A percentile compares a stretch with the other conserved stretches of the same genome.
Evolutionary conservation across 2,329 filamentous ascomycete species (phyloP).

Genomic region (Fusarium lateritium): DNA sequence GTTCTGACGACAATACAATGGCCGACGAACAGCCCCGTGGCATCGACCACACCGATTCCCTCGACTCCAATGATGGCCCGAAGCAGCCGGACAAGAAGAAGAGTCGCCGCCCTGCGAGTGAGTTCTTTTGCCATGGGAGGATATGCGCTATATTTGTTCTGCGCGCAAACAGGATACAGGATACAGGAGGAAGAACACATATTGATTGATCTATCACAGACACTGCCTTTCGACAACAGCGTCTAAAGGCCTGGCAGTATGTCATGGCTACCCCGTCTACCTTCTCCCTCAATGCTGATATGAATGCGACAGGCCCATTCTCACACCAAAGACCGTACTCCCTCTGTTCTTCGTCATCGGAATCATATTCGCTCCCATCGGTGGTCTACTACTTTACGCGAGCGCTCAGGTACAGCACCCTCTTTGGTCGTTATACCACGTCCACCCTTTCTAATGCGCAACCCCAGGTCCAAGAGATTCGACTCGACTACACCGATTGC

Average conservation of each 20-base stretch:
- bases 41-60: conserved; percentile 66
- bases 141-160: conserved; percentile 4
- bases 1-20: conserved; percentile 57
- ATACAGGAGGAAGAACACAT: neutral
- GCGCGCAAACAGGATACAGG: conserved; percentile 11
- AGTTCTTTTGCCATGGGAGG: conserved; percentile 53
- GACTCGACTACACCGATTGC: conserved; percentile 92
- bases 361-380: conserved; percentile 93
- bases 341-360: conserved; percentile 93
- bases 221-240: conserved; percentile 96
- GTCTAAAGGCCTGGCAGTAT: conserved; percentile 98
- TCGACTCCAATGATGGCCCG: conserved; percentile 68
- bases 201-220: conserved; percentile 67
- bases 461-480: conserved; percentile 86
- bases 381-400: conserved; percentile 87
- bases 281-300: conserved; percentile 55
- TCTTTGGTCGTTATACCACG: neutral
- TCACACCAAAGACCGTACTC: conserved; percentile 93
- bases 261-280: conserved; percentile 58
- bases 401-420: conserved; percentile 76
- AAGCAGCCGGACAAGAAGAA: conserved; percentile 82
- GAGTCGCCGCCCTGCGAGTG: conserved; percentile 92
- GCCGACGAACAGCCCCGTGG: conserved; percentile 61
- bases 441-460: conserved; percentile 25
- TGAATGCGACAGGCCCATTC: conserved; percentile 77